These are phyloP conservation scores for Didymella exigua DNA, from an alignment of 2,329 filamentous ascomycete species.

Conservation along the genomic window DNA sequence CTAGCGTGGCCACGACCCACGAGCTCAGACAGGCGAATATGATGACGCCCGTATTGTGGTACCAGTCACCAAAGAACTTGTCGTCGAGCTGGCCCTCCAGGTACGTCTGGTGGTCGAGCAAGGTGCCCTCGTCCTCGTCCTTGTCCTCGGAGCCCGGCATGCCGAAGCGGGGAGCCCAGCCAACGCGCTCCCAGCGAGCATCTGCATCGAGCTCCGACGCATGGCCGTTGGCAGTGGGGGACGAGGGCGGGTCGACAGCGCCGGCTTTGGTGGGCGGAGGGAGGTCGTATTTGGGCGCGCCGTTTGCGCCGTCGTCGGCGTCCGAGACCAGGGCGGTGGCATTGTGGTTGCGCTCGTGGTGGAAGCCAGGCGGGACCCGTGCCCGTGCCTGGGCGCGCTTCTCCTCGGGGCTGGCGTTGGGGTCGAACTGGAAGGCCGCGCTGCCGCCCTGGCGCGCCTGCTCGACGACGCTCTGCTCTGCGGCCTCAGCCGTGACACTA, in stretches of 20 bases:
- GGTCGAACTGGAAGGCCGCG: conserved; percentile 83
- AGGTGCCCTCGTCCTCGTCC: conserved; percentile 64
- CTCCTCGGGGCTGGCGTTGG: conserved; percentile 79
- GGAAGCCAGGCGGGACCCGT: conserved; percentile 67
- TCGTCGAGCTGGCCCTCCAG: conserved; percentile 84
- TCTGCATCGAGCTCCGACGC: conserved; percentile 62
- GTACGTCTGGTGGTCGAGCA: conserved; percentile 87
- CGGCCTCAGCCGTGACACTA: conserved; percentile 69
- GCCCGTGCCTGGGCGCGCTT: conserved; percentile 80
- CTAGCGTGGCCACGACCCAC: conserved; percentile 87
- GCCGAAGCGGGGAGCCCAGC: conserved; percentile 89
- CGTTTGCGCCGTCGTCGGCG: conserved; percentile 50
- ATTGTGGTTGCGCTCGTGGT: conserved; percentile 65
- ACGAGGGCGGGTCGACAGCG: conserved; percentile 61
- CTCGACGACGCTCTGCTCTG: conserved; percentile 74
- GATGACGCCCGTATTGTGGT: conserved; percentile 94
- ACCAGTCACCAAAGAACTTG: conserved; percentile 96
- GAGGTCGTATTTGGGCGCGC: conserved; percentile 71
- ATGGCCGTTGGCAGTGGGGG: conserved; percentile 59
- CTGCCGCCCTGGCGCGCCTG: conserved; percentile 81
- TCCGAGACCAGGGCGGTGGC: conserved; percentile 78
- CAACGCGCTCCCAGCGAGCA: conserved; percentile 64
- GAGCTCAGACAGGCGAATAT: conserved; percentile 88
- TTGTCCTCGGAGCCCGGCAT: conserved; percentile 55
- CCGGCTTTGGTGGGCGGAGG: conserved; percentile 75